Percentiles rank a stretch among this genome's conserved stretches.
These are phyloP conservation scores for Ampelomyces quisqualis DNA, from an alignment of 2,329 filamentous ascomycete genomes.

Conservation along the genomic window DNA sequence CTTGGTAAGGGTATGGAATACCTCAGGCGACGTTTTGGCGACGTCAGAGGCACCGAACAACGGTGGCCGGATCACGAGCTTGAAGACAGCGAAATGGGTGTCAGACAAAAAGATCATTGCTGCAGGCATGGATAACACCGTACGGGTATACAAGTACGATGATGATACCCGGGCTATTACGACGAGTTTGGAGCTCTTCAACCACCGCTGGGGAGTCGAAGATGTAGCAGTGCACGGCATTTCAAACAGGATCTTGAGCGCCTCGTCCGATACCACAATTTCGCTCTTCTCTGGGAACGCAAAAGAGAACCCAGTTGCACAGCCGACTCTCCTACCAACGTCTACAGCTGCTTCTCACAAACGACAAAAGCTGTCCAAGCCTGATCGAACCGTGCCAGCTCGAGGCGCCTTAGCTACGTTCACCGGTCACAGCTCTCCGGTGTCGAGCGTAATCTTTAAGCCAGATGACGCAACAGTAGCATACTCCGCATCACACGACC, in stretches of 20 bases:
- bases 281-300: conserved; percentile 89
- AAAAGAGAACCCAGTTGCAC: conserved; percentile 71
- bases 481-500: conserved; percentile 89
- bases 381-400: conserved; percentile 64
- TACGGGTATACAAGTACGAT: conserved; percentile 86
- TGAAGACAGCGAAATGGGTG: conserved; percentile 79
- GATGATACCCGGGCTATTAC: conserved; percentile 66
- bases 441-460: conserved; percentile 82
- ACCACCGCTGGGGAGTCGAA: conserved; percentile 74
- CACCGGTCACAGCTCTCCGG: conserved; percentile 68
- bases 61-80: conserved; percentile 67
- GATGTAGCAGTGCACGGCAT: conserved; percentile 71
- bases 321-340: conserved; percentile 67
- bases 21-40: conserved; percentile 79
- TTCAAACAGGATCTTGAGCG: conserved; percentile 78
- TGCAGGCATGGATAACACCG: conserved; percentile 77
- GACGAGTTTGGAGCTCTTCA: conserved; percentile 78
- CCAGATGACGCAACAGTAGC: conserved; percentile 81
- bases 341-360: conserved; percentile 66
- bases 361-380: conserved; percentile 67
- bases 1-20: conserved; percentile 80
- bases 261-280: conserved; percentile 77
- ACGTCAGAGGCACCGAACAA: conserved; percentile 66
- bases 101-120: conserved; percentile 77
- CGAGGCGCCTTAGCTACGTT: conserved; percentile 78